Evolutionary conservation across 345 rosid genomes (phyloP), one percentile per base, ranked within the genome.

Genomic region (Aurinia saxatilis): DNA sequence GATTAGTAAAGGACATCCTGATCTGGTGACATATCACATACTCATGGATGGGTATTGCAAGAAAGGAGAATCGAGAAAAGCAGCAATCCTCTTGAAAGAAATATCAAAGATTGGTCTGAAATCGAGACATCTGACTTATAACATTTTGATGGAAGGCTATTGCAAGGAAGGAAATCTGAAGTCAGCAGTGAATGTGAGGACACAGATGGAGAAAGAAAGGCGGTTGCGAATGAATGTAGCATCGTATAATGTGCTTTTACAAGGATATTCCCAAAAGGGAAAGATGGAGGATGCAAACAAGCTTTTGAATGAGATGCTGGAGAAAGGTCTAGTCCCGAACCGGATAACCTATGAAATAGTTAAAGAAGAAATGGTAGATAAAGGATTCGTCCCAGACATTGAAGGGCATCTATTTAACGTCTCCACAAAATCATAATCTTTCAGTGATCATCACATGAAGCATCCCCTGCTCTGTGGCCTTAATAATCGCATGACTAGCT

Each of bases 221-320:
- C 74, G 55, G 68, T 79, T 53, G 69, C 47, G 76, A 33, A 74
- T 88, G n/a, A 90, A 85, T 67, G 75, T 81, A 52, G 84, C 71
- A 6, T 81, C 95, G 1, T 85, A 73, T 64, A 90, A 90, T 44
- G 85, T 87, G 50, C 75, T 87, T 44, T 57, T 90, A 47, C 81
- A 71, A 65, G 97, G 90, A 27, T 80, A 78, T 35, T 87, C 83
- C 33, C 74, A 54, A 67, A 75, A 83, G 74, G 87, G 90, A 4
- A 87, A 79, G 62, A 54, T 90, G 54, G 85, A 85, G 73, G 77
- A 80, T 45, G 95, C 92, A 59, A 87, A 90, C 71, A 55, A 46
- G 60, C 81, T 88, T 60, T 82, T 91, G 57, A 88, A 88, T 79
- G 97, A 87, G 80, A 82, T 90, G 93, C 65, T 91, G 73, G 91